Evolutionary conservation across 2,329 filamentous ascomycete genomes (phyloP).

Genomic region (Neocatenulostroma microsporum): DNA sequence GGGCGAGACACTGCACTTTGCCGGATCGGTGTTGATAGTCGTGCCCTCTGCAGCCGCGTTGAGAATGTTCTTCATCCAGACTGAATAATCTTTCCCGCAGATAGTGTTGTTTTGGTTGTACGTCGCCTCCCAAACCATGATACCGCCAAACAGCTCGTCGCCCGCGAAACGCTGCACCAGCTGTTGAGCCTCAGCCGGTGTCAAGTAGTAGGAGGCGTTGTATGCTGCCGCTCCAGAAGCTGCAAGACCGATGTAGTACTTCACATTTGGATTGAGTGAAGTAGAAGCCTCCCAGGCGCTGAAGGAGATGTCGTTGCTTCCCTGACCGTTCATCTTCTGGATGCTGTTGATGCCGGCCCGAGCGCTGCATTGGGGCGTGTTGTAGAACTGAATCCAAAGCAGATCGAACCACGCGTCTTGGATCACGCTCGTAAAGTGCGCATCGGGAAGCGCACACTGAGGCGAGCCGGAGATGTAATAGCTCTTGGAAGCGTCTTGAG

Average conservation of each 20-base stretch:
- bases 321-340: conserved; percentile 25
- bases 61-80: conserved; percentile 43
- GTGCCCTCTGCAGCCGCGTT: conserved; percentile 14
- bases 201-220: conserved; percentile 38
- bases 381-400: conserved; percentile 40
- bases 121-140: conserved; percentile 54
- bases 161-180: conserved; percentile 39
- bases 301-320: conserved; percentile 19
- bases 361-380: no score
- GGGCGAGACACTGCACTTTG: conserved; percentile 1
- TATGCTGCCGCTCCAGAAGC: conserved; percentile 24
- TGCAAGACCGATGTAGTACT: conserved; percentile 48
- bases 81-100: conserved; percentile 38
- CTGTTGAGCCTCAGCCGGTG: conserved; percentile 37
- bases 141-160: conserved; percentile 45
- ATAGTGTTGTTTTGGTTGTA: conserved; percentile 40
- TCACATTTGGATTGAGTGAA: conserved; percentile 37
- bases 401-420: conserved; percentile 36
- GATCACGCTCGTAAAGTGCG: conserved; percentile 33
- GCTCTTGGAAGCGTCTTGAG: conserved; percentile 25
- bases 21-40: conserved; percentile 12
- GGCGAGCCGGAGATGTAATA: conserved; percentile 47
- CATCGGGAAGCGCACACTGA: conserved; percentile 41
- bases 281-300: conserved; percentile 1
- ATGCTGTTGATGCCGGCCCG: conserved; percentile 33